Conservation (phyloP, 2,329 filamentous ascomycete genomes). For the Xylaria sp. region DNA sequence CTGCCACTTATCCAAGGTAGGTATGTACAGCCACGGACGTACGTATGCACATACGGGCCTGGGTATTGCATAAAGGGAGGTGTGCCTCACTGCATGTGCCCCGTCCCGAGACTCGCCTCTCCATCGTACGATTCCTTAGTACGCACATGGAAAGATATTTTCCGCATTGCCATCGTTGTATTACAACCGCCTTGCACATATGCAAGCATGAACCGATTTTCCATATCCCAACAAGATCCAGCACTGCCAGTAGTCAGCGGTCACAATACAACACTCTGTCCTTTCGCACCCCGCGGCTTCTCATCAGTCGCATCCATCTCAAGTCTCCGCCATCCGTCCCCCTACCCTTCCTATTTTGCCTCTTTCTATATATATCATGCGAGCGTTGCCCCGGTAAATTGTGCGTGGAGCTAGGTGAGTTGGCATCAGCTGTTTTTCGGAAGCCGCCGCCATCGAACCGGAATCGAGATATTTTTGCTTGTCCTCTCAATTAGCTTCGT, state of each 20-base stretch:
- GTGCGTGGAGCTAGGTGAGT: background rate
- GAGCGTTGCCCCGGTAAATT: background rate
- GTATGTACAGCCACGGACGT: background rate
- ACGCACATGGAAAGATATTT: slow-evolving; percentile 16
- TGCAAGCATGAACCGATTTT: slow-evolving; percentile 31
- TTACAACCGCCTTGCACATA: slow-evolving; percentile 17
- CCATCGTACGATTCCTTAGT: slow-evolving; percentile 30
- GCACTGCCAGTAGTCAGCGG: slow-evolving; percentile 5
- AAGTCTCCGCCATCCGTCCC: background rate
- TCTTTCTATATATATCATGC: slow-evolving; percentile 13
- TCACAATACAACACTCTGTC: slow-evolving; percentile 4
- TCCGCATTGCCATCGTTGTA: slow-evolving; percentile 18
- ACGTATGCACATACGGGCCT: background rate
- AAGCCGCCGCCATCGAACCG: slow-evolving; percentile 23
- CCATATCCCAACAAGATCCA: slow-evolving; percentile 13
- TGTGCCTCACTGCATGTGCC: background rate
- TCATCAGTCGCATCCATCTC: slow-evolving; percentile 11
- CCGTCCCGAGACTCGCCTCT: slow-evolving; percentile 15
- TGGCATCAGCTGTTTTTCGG: slow-evolving; percentile 24
- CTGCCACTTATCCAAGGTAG: too few relatives aligned
- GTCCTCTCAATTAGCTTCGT: background rate
- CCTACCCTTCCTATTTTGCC: background rate
- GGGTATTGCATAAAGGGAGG: background rate
- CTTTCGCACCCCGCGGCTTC: background rate
- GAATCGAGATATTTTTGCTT: background rate